Base-by-base conservation (phyloP, 352 stramenopile species). In the Globisporangium cederbergense region DNA sequence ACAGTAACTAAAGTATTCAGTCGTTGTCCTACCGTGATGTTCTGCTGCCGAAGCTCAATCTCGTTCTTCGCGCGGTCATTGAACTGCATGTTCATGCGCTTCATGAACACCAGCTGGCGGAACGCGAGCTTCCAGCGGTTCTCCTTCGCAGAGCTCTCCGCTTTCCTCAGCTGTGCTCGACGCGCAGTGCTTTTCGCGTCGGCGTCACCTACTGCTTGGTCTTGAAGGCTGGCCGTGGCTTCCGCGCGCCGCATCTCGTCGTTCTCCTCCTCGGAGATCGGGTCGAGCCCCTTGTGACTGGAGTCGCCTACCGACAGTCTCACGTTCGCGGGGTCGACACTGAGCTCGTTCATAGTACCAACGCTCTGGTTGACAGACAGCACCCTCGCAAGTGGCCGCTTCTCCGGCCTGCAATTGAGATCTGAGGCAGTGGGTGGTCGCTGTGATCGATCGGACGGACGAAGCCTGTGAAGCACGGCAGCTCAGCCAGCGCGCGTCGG, bases 51-150 rank as follows among this genome's bases (percentile, higher is more conserved):
- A 2, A 88, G 58, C 68, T 93, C 80, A 55, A 93, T 93, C 62
- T 93, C 84, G 63, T 89, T 90, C 67, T 89, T 88, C 18, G 76
- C 88, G 50, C 78, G 79, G 64, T 84, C 69, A 53, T 89, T 89
- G 51, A 89, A 84, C 61, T 90, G 74, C 78, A 88, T 84, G 62
- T 93, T 89, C 81, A 91, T 90, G 38, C 77, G 67, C 65, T 91
- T 91, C 79, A 93, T 91, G 71, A 93, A 91, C 72, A 90, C 80
- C 43, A 93, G 76, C 61, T 93, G 84, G 11, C 80, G 78, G 53
- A 93, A 88, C 40, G 78, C 78, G 52, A 91, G 74, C 60, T 93
- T 93, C 84, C 80, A 90, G 66, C 77, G 79, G 71, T 83, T 89
- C 64, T 88, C 78, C 51, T 62, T 78, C 55, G 22, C 13, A 4